These are phyloP conservation scores for Brassica incana DNA, from an alignment of 345 rosid genomes.

Conservation along the genomic window DNA sequence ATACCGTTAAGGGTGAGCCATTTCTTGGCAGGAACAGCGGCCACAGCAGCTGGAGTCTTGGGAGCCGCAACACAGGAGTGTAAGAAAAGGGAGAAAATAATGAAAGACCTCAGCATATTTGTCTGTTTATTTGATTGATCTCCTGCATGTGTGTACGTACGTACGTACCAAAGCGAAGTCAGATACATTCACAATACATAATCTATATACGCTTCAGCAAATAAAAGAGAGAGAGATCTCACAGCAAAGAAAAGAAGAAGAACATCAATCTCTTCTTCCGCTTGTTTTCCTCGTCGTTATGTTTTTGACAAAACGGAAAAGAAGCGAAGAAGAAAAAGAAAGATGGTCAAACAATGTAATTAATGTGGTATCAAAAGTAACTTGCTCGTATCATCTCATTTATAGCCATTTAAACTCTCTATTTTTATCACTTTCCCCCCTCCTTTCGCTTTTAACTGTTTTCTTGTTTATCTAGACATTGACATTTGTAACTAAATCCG, in stretches of 20 bases:
- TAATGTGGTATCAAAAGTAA: constrained; percentile 27
- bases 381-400: constrained; percentile 31
- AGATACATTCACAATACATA: background rate
- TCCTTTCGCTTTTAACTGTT: constrained; percentile 32
- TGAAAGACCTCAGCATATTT: constrained; percentile 54
- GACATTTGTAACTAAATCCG: background rate
- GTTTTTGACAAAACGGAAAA: constrained; percentile 8
- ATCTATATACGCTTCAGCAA: background rate
- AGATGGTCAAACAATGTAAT: constrained; percentile 27
- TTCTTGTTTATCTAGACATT: background rate
- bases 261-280: constrained; percentile 25
- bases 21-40: constrained; percentile 39
- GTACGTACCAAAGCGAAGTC: constrained; percentile 2
- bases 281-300: constrained; percentile 20
- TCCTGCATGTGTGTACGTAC: constrained; percentile 27
- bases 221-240: constrained; percentile 11
- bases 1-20: constrained; percentile 50
- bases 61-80: constrained; percentile 42
- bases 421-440: constrained; percentile 25
- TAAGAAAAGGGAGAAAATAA: constrained; percentile 48
- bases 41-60: background rate
- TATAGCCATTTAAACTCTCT: constrained; percentile 28
- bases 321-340: constrained; percentile 8
- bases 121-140: constrained; percentile 1
- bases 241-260: constrained; percentile 27